Evolutionary conservation across 2,329 filamentous ascomycete genomes (phyloP), one percentile per base, ranked within the genome.

Genomic region (Domatiomyces globalis): DNA sequence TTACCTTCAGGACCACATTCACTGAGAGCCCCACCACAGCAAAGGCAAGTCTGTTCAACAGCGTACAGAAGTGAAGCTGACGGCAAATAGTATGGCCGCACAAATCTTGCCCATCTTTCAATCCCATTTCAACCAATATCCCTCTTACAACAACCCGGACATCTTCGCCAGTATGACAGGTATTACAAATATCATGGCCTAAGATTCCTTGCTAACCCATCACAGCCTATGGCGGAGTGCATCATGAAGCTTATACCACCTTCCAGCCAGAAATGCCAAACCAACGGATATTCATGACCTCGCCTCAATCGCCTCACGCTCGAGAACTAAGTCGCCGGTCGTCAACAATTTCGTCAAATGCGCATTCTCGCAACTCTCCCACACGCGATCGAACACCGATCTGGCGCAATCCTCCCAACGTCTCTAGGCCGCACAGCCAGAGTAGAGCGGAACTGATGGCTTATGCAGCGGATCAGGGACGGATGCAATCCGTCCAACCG

Each of bases 361-460:
- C 33, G 5, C 33, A 39, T 39, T 12, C 33, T 39, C 45, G 45
- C 17, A 15, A 17, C 29, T 18, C 20, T 47, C 22, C 49, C 27
- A 29, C 48, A 33, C 53, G 55, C 46, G 55, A 60, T 42, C 51
- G 58, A 19, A 61, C 59, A 6, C 59, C 59, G 9, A 60, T 61
- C 43, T 54, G 54, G 49, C 59, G 60, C 49, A 48, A 55, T 25
- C 45, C 54, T 42, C 48, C 53, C 8, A 51, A 46, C 22, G 43
- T 49, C 2, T 51, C 55, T 17, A 52, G 56, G 33, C 44, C 48
- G 45, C 58, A 53, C 45, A 61, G 59, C 51, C 55, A 52, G 33
- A 58, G 54, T 46, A 50, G 59, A 18, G 47, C 56, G 33, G 58
- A 61, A 27, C 51, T 53, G 50, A 33, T 61, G 19, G 27, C 59